These are phyloP conservation scores for Dovyalis caffra DNA, from an alignment of 345 rosid genomes.

Conservation along the genomic window DNA sequence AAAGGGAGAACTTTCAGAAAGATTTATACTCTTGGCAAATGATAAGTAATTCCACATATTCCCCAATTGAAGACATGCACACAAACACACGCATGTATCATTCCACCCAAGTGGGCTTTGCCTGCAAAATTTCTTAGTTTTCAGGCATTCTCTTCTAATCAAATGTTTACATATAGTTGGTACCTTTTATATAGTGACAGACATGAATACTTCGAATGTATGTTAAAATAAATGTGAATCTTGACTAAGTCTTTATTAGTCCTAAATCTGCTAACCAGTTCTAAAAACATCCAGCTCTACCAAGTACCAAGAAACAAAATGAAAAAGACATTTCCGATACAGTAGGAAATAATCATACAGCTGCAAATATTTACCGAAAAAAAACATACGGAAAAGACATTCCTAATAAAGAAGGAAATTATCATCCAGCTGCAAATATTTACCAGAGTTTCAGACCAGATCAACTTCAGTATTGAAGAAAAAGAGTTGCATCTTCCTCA, in stretches of 20 bases:
- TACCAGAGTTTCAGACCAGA: conserved; percentile 31
- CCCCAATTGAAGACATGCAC: not conserved
- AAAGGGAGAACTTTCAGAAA: not conserved
- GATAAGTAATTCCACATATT: not conserved
- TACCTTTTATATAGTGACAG: not conserved
- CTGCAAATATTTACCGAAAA: not conserved
- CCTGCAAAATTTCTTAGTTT: not conserved
- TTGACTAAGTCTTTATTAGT: not conserved
- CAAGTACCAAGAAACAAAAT: not conserved
- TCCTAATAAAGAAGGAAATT: not conserved
- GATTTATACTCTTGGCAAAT: not conserved
- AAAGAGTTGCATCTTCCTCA: conserved; percentile 25
- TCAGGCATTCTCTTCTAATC: not conserved
- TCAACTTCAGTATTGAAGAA: conserved; percentile 25
- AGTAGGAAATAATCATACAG: not conserved
- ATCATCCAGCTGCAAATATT: not conserved
- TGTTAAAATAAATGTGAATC: too few relatives aligned
- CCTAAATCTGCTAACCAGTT: not conserved
- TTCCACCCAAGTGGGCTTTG: not conserved
- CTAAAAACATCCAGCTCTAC: not conserved
- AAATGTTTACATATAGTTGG: not conserved
- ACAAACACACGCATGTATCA: not conserved
- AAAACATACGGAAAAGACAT: not conserved
- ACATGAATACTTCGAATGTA: not conserved
- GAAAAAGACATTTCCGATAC: not conserved